Evolutionary conservation across 140 eudicot genomes (phyloP), one percentile per base, ranked within the genome.

Genomic region (Flaveria floridana): DNA sequence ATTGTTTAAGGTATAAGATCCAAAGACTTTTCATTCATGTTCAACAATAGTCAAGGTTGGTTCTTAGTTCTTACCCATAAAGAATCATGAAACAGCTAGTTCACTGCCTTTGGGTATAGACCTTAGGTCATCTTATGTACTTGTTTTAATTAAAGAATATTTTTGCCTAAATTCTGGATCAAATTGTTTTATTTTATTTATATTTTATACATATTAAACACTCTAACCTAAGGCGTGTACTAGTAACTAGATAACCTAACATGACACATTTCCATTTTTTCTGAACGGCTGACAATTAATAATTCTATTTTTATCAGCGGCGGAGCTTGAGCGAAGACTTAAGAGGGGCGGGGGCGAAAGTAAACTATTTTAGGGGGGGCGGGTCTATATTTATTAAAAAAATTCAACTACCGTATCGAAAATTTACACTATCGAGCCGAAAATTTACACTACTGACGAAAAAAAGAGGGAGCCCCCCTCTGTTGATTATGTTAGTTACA

Each of bases 41-140:
- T 82, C 79, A 77, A 77, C 83, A 73, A n/a, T 50, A 76, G 87
- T 83, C 87, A 80, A 83, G 85, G 78, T 39, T 70, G 69, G 76
- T 74, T 74, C 59, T 42, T 85, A 19, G 70, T 68, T 72, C 63
- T 71, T 73, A 77, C 72, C 57, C 68, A 80, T 76, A 70, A 82
- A 71, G 65, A 82, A 78, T 70, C 71, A 76, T 75, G 28, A 80
- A 30, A 65, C 65, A 67, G 68, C 75, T 74, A 67, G 76, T 82
- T 82, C 47, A 76, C 63, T 82, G 52, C 75, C 70, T 55, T 59
- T 82, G 76, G 75, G 57, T 55, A 71, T 79, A 67, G 69, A 47
- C 83, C 74, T 62, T 85, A 67, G 82, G 84, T 78, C 82, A 85
- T 77, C 81, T 70, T 62, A 41, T 75, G 67, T 73, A 77, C 72